Percentiles rank a stretch among this genome's conserved stretches.
These are phyloP conservation scores for Ogataea henricii DNA, from an alignment of 805 yeast genomes.

Conservation along the genomic window DNA sequence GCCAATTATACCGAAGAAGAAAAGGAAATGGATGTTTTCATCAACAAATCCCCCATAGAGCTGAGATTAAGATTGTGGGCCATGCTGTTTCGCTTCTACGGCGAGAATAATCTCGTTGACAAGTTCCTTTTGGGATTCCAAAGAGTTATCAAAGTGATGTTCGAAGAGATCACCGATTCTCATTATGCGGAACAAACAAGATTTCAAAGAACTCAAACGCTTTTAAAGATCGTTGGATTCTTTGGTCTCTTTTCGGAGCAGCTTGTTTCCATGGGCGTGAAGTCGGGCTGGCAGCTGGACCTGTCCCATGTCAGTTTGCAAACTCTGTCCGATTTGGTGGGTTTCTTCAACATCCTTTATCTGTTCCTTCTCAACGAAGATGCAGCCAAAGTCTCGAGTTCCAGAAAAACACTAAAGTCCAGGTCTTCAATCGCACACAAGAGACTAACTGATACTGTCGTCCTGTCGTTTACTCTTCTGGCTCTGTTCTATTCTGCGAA, in stretches of 20 bases:
- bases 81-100: slow-evolving; percentile 60
- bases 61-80: slow-evolving; percentile 77
- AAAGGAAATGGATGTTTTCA: slow-evolving; percentile 59
- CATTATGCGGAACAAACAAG: slow-evolving; percentile 26
- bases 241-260: slow-evolving; percentile 52
- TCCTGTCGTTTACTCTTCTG: slow-evolving; percentile 40
- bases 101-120: slow-evolving; percentile 30
- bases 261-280: slow-evolving; percentile 32
- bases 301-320: neutral
- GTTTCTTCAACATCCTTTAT: slow-evolving; percentile 46
- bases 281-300: slow-evolving; percentile 38
- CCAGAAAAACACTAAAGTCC: slow-evolving; percentile 43
- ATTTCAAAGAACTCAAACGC: slow-evolving; percentile 40
- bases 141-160: slow-evolving; percentile 48
- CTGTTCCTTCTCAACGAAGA: slow-evolving; percentile 56
- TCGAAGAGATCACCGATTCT: slow-evolving; percentile 37
- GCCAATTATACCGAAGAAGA: slow-evolving; percentile 39
- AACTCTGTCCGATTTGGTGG: slow-evolving; percentile 28
- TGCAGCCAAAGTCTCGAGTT: slow-evolving; percentile 40
- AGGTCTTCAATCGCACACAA: slow-evolving; percentile 46
- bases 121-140: slow-evolving; percentile 53
- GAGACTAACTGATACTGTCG: slow-evolving; percentile 47
- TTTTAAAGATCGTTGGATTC: slow-evolving; percentile 54
- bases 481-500: slow-evolving; percentile 39
- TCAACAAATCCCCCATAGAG: slow-evolving; percentile 62